phyloP scores from a whole-genome alignment of 805 yeast genomes.

The Barnettozyma wickerhamii region DNA sequence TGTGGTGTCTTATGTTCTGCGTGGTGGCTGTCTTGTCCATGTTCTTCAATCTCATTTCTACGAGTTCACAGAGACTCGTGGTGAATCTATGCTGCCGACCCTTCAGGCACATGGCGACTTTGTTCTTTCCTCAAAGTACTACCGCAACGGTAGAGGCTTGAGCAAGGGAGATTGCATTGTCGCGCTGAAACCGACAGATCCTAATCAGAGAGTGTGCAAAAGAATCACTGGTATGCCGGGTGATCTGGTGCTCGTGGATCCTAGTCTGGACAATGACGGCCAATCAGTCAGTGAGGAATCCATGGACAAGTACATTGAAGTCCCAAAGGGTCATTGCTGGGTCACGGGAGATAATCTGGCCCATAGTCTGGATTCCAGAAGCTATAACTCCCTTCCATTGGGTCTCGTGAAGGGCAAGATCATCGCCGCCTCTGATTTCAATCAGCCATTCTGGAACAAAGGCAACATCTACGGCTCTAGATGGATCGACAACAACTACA shows the following conservation, averaged over 20 bases:
- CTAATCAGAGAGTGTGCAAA: conserved; percentile 82
- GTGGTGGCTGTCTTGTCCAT: conserved; percentile 65
- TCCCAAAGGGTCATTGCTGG: conserved; percentile 97
- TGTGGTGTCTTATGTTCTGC: conserved; percentile 24
- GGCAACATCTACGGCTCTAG: conserved; percentile 49
- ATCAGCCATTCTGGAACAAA: conserved; percentile 38
- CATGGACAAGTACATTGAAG: conserved; percentile 52
- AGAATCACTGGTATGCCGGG: conserved; percentile 97
- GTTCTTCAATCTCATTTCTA: conserved; percentile 60
- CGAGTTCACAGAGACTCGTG: conserved; percentile 78
- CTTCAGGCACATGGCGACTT: conserved; percentile 69
- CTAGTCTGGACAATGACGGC: conserved; percentile 42
- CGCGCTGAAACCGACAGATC: conserved; percentile 86
- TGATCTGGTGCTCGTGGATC: conserved; percentile 77
- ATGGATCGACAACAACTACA: conserved; percentile 48
- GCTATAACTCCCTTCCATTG: conserved; percentile 87
- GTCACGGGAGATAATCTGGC: conserved; percentile 92
- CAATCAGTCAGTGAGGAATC: conserved; percentile 19
- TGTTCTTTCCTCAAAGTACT: conserved; percentile 68
- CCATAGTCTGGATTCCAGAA: conserved; percentile 83
- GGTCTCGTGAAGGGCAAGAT: conserved; percentile 86
- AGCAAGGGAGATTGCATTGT: conserved; percentile 84
- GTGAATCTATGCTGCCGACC: conserved; percentile 96
- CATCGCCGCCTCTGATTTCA: conserved; percentile 60
- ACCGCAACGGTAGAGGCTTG: conserved; percentile 60